phyloP scores from a whole-genome alignment of 805 yeast genomes.

The Kodamaea leandrae region DNA sequence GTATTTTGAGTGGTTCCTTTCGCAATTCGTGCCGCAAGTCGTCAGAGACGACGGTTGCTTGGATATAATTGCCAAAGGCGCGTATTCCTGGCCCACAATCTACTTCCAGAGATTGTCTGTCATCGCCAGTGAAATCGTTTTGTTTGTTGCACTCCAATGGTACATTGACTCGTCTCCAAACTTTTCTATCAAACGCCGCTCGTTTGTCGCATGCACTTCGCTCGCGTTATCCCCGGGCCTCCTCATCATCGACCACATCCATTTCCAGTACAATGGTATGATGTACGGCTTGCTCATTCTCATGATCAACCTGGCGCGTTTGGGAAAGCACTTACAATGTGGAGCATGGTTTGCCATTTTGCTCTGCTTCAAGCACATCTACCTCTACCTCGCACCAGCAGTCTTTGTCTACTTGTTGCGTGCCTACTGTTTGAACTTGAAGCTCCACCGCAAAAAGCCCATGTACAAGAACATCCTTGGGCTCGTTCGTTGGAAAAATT shows the following conservation, averaged over 20 bases:
- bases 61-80: constrained; percentile 61
- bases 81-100: constrained; percentile 74
- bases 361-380: constrained; percentile 92
- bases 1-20: constrained; percentile 80
- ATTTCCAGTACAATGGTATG: constrained; percentile 95
- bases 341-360: constrained; percentile 71
- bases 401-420: constrained; percentile 77
- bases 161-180: constrained; percentile 53
- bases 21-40: constrained; percentile 63
- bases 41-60: constrained; percentile 77
- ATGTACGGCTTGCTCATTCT: constrained; percentile 79
- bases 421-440: constrained; percentile 60
- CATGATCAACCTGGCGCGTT: constrained; percentile 68
- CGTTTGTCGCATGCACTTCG: constrained; percentile 77
- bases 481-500: constrained; percentile 53
- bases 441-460: constrained; percentile 23
- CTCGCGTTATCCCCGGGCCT: constrained; percentile 87
- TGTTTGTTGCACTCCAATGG: constrained; percentile 70
- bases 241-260: constrained; percentile 88
- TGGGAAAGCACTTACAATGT: constrained; percentile 53
- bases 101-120: constrained; percentile 83
- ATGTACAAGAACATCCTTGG: constrained; percentile 26
- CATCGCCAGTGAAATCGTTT: constrained; percentile 66
- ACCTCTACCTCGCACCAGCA: constrained; percentile 90
- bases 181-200: constrained; percentile 41